Evolutionary conservation across 164 flowering plant species (phyloP).

Genomic region (Litsea cubeba): DNA sequence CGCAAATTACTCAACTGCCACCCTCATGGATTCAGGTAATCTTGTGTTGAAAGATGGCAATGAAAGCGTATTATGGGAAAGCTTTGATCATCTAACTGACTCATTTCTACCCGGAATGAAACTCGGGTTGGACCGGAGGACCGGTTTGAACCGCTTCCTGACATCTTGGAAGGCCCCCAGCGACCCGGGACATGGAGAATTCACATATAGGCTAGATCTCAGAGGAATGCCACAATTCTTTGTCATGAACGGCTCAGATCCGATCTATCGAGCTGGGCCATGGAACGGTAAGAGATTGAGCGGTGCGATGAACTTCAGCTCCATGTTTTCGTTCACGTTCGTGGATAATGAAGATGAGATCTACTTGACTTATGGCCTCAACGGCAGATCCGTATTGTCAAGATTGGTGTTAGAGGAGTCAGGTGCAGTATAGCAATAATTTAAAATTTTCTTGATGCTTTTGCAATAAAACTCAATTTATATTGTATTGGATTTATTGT

Average conservation of each 20-base stretch:
- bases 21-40: slow-evolving; percentile 44
- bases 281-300: slow-evolving; percentile 57
- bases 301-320: slow-evolving; percentile 44
- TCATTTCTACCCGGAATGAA: slow-evolving; percentile 31
- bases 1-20: slow-evolving; percentile 11
- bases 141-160: slow-evolving; percentile 5
- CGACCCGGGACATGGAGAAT: slow-evolving; percentile 45
- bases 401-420: slow-evolving; percentile 25
- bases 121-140: slow-evolving; percentile 20
- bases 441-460: no score
- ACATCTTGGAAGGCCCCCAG: slow-evolving; percentile 32
- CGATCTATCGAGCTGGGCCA: slow-evolving; percentile 44
- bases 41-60: slow-evolving; percentile 27
- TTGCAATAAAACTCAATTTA: no score
- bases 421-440: background rate
- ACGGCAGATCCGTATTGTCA: slow-evolving; percentile 20
- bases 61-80: background rate
- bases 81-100: slow-evolving; percentile 15
- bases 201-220: slow-evolving; percentile 20
- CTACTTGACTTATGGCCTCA: slow-evolving; percentile 25
- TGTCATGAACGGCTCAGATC: slow-evolving; percentile 4
- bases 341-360: slow-evolving; percentile 21
- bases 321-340: slow-evolving; percentile 11
- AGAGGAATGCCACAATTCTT: slow-evolving; percentile 33
- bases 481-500: no score